Conservation (phyloP, 1,139 yeast species). For the Taphrina deformans region DNA sequence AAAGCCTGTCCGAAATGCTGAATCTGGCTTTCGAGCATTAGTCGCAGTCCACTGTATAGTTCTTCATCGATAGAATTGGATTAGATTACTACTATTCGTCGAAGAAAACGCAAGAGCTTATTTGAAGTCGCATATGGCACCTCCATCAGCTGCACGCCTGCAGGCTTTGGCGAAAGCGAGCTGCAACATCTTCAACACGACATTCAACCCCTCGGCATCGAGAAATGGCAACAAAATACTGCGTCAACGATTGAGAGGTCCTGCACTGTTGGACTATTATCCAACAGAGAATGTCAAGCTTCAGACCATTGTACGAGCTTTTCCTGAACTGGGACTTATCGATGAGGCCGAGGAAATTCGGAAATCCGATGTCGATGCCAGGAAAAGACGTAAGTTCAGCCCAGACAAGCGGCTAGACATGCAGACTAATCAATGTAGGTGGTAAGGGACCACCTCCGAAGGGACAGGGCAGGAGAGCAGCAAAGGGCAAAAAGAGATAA, state of each 20-base stretch:
- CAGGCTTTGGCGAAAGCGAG: slow-evolving; percentile 37
- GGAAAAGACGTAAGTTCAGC: slow-evolving; percentile 25
- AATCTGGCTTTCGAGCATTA: no score
- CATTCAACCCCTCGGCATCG: slow-evolving; percentile 37
- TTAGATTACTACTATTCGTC: no score
- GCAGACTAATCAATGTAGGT: slow-evolving; percentile 12
- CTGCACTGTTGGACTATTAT: slow-evolving; percentile 39
- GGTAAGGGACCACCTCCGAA: slow-evolving; percentile 42
- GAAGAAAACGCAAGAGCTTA: no score
- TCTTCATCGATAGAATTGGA: no score
- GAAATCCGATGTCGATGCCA: slow-evolving; percentile 25
- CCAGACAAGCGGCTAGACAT: neutral
- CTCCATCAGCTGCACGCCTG: slow-evolving; percentile 38
- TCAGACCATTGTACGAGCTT: slow-evolving; percentile 36
- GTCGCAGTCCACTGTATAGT: no score
- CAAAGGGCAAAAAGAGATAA: slow-evolving; percentile 34
- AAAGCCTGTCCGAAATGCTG: no score
- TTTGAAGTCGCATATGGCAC: slow-evolving; percentile 5
- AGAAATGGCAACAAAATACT: slow-evolving; percentile 41
- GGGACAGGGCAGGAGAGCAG: slow-evolving; percentile 37
- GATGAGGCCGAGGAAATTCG: slow-evolving; percentile 36
- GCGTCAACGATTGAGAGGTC: slow-evolving; percentile 39
- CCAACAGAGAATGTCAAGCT: slow-evolving; percentile 37
- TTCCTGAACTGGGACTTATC: slow-evolving; percentile 38
- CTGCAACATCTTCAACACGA: slow-evolving; percentile 39